A percentile compares a stretch with the other conserved stretches of the same genome.
phyloP scores from a whole-genome alignment of 73 alveolate species.

The Tetrahymena borealis region DNA sequence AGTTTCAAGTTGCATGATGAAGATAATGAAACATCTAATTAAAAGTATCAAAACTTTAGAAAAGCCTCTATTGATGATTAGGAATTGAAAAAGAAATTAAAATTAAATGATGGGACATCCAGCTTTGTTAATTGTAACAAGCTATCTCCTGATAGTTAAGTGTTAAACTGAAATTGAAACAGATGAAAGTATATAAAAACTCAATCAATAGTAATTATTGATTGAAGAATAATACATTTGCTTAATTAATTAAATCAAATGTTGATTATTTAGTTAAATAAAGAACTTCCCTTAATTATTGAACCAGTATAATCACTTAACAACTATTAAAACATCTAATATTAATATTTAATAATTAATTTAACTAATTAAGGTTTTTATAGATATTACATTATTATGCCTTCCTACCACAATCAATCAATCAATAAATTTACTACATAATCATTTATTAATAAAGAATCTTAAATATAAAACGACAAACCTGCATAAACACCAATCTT shows the following conservation, averaged over 20 bases:
- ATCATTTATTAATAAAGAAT: not conserved
- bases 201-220: not conserved
- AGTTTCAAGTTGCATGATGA: not conserved
- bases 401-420: not conserved
- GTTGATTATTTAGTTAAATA: not conserved
- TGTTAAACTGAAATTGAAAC: not conserved
- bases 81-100: not conserved
- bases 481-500: not conserved
- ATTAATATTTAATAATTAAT: not conserved
- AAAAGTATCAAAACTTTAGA: not conserved
- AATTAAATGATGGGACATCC: not conserved
- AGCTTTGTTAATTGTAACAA: not conserved
- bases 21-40: not conserved
- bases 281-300: not conserved
- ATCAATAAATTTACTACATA: not conserved
- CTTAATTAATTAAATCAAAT: not conserved
- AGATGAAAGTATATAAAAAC: not conserved
- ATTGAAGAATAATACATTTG: not conserved
- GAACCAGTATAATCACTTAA: not conserved
- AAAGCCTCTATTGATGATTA: not conserved
- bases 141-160: not conserved
- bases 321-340: not conserved
- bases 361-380: not conserved
- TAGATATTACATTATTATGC: not conserved
- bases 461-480: not conserved